Percentiles rank a stretch among this genome's conserved stretches.
phyloP scores from a whole-genome alignment of 23 red algal genomes.

The Gracilaria gracilis region DNA sequence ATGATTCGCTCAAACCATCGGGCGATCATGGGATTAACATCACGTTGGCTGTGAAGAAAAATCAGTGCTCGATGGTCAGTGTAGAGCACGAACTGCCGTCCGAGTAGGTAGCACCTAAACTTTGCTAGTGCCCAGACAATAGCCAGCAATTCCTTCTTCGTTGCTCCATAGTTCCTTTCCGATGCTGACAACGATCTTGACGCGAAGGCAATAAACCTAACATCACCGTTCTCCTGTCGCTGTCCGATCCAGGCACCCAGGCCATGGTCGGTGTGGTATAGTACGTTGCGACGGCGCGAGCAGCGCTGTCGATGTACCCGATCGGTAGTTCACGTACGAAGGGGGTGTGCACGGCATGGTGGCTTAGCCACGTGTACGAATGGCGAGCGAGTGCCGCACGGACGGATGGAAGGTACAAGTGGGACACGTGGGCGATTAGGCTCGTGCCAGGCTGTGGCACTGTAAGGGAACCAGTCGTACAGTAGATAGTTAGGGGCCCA shows the following conservation, averaged over 20 bases:
- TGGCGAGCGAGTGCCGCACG: too few species aligned
- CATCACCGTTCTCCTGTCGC: neutral
- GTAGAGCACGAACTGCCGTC: neutral
- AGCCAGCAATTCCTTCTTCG: conserved; percentile 18
- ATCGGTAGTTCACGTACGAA: too few species aligned
- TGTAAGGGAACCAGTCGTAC: too few species aligned
- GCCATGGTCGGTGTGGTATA: too few species aligned
- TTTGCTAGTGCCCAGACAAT: neutral
- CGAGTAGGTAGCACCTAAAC: neutral
- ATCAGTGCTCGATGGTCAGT: conserved; percentile 5
- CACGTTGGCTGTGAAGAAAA: neutral
- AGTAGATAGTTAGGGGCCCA: too few species aligned
- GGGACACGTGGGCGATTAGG: too few species aligned
- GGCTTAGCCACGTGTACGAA: too few species aligned
- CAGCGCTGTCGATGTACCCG: too few species aligned
- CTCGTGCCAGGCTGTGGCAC: too few species aligned
- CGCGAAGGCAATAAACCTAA: neutral
- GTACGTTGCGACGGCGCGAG: too few species aligned
- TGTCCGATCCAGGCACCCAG: neutral
- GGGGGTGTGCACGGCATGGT: too few species aligned
- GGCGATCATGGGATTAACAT: neutral
- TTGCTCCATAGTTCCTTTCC: conserved; percentile 4
- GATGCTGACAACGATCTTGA: neutral
- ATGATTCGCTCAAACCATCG: neutral
- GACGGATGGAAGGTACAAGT: too few species aligned